These are phyloP conservation scores for Russula earlei DNA, from an alignment of 768 basidiomycete species.

Conservation along the genomic window DNA sequence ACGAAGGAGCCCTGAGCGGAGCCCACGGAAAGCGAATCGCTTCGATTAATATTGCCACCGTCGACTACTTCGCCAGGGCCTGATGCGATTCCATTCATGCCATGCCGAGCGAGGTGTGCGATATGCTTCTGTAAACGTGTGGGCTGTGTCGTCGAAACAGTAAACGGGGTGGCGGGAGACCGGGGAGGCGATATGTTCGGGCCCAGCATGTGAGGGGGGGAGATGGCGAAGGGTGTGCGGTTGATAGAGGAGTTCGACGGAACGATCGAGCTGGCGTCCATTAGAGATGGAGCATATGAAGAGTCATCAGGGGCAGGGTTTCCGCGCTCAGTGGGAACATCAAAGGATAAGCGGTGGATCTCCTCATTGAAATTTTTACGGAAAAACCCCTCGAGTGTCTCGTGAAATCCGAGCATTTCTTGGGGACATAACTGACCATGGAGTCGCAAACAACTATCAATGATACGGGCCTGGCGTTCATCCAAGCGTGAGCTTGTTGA, in stretches of 20 bases:
- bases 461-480: slow-evolving; percentile 51
- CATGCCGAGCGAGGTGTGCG: slow-evolving; percentile 73
- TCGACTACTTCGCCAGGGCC: slow-evolving; percentile 49
- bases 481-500: background rate
- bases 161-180: slow-evolving; percentile 22
- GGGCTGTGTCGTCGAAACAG: slow-evolving; percentile 33
- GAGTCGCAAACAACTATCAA: slow-evolving; percentile 75
- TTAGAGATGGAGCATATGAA: slow-evolving; percentile 13
- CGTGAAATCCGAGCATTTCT: slow-evolving; percentile 90
- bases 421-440: slow-evolving; percentile 75
- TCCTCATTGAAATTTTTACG: slow-evolving; percentile 78
- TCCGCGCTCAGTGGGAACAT: slow-evolving; percentile 40
- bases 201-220: slow-evolving; percentile 44
- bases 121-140: slow-evolving; percentile 75
- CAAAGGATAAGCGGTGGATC: slow-evolving; percentile 59
- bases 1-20: slow-evolving; percentile 72
- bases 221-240: slow-evolving; percentile 33
- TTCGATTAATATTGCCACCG: slow-evolving; percentile 27
- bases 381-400: slow-evolving; percentile 80
- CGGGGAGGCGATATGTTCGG: slow-evolving; percentile 37
- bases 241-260: slow-evolving; percentile 27
- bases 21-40: slow-evolving; percentile 51
- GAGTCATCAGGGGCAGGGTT: slow-evolving; percentile 8
- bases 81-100: slow-evolving; percentile 73
- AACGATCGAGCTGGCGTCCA: slow-evolving; percentile 34